Base-by-base conservation (phyloP, 139 green algal genomes). In the Gonium pectorale region DNA sequence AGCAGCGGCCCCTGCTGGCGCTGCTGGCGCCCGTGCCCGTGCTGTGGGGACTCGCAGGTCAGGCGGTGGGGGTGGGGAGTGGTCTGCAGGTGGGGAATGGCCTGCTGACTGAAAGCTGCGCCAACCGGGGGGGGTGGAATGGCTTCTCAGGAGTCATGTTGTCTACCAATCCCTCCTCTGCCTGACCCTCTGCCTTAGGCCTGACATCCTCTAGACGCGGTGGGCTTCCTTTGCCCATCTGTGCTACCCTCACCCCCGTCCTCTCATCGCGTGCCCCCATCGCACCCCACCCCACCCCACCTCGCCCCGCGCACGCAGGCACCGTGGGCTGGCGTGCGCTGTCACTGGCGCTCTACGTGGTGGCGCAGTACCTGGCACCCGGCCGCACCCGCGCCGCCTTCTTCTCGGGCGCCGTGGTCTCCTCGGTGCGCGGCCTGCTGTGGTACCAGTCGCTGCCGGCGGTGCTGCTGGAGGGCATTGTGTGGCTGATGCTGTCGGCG, bases 391-490 rank as follows among this genome's bases (percentile, higher is more conserved):
- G 56, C 41, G 40, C 75, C 29, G 60, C 60, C 17, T 5, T 60
- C 29, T 71, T 82, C 27, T 33, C 75, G 3, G 59, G 29, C 38
- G 59, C 41, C 41, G 40, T n/a, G 29, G 59, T 82, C 29, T 22
- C 49, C 4, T 56, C 31, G 40, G 71, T 59, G 35, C 75, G 59
- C 33, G 35, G 26, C 31, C 59, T 82, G 33, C 35, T 24, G 6
- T 82, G 75, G 75, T 82, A 72, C 60, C 75, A 82, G 75, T 59
- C 75, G 37, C 40, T 82, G 17, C 75, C 75, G 3, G 75, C 59
- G 22, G 21, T 82, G 40, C 56, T 82, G 41, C 41, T 82, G n/a
- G 59, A 81, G 52, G 64, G 33, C 26, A 29, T 81, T 0, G 38
- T 31, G 17, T 82, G 75, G 75, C 56, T 82, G 40, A 46, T 71